Conservation (phyloP, 2,329 filamentous ascomycete species). For the Stachybotrys chartarum region DNA sequence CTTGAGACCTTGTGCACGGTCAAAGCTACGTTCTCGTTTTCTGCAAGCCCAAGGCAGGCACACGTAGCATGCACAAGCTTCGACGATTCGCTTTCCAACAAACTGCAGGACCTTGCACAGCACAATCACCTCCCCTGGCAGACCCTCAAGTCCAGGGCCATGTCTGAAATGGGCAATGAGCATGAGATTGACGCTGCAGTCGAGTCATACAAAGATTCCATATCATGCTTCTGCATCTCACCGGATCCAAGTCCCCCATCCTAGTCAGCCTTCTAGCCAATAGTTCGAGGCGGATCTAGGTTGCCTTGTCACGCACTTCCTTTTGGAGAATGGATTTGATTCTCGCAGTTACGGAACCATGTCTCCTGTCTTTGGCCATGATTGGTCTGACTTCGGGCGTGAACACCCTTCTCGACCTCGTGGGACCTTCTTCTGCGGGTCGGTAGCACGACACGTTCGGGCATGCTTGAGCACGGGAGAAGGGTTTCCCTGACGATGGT, state of each 20-base stretch:
- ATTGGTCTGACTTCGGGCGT: neutral
- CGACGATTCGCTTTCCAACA: too few relatives aligned
- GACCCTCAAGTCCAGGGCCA: too few relatives aligned
- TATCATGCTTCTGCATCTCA: neutral
- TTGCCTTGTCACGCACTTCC: neutral
- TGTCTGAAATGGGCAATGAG: too few relatives aligned
- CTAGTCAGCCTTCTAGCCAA: neutral
- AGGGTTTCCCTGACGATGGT: neutral
- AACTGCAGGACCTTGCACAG: too few relatives aligned
- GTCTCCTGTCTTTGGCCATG: neutral
- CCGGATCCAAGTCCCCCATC: neutral
- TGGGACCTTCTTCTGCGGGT: neutral
- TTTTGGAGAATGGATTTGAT: neutral
- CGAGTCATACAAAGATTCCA: neutral
- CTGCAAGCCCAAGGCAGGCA: too few relatives aligned
- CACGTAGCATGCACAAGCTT: too few relatives aligned
- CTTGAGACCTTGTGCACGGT: too few relatives aligned
- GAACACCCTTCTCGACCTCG: neutral
- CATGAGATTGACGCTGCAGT: too few relatives aligned
- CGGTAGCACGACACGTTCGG: too few relatives aligned
- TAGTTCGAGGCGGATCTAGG: neutral
- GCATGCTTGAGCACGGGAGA: neutral
- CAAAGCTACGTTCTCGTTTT: too few relatives aligned
- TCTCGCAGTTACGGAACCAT: neutral
- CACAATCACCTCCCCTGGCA: too few relatives aligned